Evolutionary conservation across 1,139 yeast species (phyloP).

Genomic region (Sugiyamaella castrensis): DNA sequence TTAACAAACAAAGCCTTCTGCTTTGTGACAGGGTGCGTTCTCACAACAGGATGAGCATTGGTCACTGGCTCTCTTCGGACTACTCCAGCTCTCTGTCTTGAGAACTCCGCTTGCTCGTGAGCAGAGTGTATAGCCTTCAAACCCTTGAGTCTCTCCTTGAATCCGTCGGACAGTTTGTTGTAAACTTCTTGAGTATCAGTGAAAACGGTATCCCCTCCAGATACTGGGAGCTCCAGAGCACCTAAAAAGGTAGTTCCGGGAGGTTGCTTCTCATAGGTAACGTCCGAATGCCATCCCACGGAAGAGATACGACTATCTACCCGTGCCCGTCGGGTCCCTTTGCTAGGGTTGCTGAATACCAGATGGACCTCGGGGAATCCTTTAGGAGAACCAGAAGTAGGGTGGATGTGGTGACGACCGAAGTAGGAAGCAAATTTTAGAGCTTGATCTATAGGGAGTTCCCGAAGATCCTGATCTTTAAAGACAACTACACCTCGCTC

Average conservation of each 20-base stretch:
- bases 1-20: constrained; percentile 53
- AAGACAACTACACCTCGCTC: constrained; percentile 66
- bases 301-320: constrained; percentile 32
- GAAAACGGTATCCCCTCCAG: constrained; percentile 63
- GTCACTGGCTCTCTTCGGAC: constrained; percentile 51
- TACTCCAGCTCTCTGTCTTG: constrained; percentile 46
- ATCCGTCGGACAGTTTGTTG: constrained; percentile 53
- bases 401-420: constrained; percentile 64
- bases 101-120: constrained; percentile 47
- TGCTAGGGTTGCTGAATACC: constrained; percentile 39
- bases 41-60: constrained; percentile 53
- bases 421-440: constrained; percentile 50
- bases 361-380: constrained; percentile 62
- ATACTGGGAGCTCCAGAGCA: constrained; percentile 50
- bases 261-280: constrained; percentile 59
- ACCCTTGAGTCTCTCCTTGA: constrained; percentile 49
- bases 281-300: constrained; percentile 58
- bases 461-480: constrained; percentile 62
- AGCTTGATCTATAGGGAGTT: constrained; percentile 49
- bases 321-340: constrained; percentile 22
- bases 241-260: constrained; percentile 58
- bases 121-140: constrained; percentile 54
- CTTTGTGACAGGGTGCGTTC: constrained; percentile 57
- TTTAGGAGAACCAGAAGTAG: constrained; percentile 65
- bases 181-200: constrained; percentile 56